phyloP scores from a whole-genome alignment of 2,329 filamentous ascomycete genomes.

The Xylariaceae sp. region DNA sequence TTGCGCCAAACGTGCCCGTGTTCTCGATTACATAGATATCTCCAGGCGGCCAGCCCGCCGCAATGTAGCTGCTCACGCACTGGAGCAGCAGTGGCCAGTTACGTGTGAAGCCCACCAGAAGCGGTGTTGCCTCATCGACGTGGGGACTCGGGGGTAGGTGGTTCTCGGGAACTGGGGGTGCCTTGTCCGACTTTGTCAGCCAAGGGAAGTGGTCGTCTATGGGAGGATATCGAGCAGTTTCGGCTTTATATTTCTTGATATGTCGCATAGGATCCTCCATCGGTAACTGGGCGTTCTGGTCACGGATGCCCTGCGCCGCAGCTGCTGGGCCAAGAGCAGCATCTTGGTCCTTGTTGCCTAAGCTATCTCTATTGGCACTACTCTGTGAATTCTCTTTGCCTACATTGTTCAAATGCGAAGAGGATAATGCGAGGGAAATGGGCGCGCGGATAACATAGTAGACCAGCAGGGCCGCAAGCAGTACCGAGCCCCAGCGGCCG shows the following conservation, averaged over 20 bases:
- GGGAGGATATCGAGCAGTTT: slow-evolving; percentile 33
- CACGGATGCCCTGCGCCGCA: slow-evolving; percentile 27
- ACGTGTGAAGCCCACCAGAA: slow-evolving; percentile 59
- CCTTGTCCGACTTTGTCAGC: slow-evolving; percentile 38
- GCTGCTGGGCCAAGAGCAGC: slow-evolving; percentile 21
- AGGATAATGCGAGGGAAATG: slow-evolving; percentile 29
- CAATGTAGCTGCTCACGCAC: slow-evolving; percentile 58
- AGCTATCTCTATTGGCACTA: neutral
- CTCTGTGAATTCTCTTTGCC: slow-evolving; percentile 16
- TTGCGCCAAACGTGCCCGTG: slow-evolving; percentile 57
- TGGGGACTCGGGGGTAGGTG: slow-evolving; percentile 44
- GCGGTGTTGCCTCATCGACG: slow-evolving; percentile 45
- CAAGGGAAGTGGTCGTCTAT: slow-evolving; percentile 48
- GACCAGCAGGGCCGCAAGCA: slow-evolving; percentile 41
- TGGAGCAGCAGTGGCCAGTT: slow-evolving; percentile 60
- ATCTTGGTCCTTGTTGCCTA: slow-evolving; percentile 2
- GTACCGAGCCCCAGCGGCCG: slow-evolving; percentile 39
- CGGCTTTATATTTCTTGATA: slow-evolving; percentile 43
- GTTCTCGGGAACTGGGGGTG: slow-evolving; percentile 39
- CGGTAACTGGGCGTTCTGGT: slow-evolving; percentile 32
- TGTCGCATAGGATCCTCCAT: slow-evolving; percentile 23
- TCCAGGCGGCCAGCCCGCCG: slow-evolving; percentile 58
- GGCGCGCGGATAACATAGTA: slow-evolving; percentile 41
- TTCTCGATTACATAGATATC: slow-evolving; percentile 63
- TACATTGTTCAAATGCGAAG: slow-evolving; percentile 14